These are phyloP conservation scores for Saccharomyces jurei DNA, from an alignment of 805 yeast species.

Conservation along the genomic window DNA sequence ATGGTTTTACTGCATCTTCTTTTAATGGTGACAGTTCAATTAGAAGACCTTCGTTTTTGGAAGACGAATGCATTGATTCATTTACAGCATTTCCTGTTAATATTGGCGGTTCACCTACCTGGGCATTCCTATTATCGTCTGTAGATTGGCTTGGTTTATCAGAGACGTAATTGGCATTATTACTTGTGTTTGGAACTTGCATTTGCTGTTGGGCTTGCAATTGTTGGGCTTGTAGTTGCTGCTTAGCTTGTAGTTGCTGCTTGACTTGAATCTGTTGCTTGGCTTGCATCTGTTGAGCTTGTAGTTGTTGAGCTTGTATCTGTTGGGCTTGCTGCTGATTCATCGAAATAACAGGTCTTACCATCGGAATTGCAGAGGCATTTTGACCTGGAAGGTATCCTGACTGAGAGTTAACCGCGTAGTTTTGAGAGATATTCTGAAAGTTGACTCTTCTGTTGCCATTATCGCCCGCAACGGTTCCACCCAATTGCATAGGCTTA, in stretches of 20 bases:
- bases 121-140: background rate
- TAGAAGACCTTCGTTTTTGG: constrained; percentile 1
- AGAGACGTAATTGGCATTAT: background rate
- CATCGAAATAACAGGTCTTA: background rate
- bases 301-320: constrained; percentile 4
- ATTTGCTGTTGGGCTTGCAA: constrained; percentile 3
- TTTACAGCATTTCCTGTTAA: background rate
- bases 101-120: background rate
- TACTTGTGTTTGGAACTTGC: background rate
- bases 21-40: background rate
- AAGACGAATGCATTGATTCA: constrained; percentile 4
- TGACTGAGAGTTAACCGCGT: background rate
- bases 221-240: constrained; percentile 2
- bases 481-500: background rate
- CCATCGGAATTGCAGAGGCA: background rate
- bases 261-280: constrained; percentile 2
- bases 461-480: background rate
- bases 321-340: constrained; percentile 2
- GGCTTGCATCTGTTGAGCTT: background rate
- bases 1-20: background rate
- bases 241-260: constrained; percentile 1
- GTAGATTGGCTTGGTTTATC: background rate
- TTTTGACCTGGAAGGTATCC: background rate
- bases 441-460: background rate
- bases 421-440: background rate